Evolutionary conservation across 768 basidiomycete genomes (phyloP).

Genomic region (Amanita exitialis): DNA sequence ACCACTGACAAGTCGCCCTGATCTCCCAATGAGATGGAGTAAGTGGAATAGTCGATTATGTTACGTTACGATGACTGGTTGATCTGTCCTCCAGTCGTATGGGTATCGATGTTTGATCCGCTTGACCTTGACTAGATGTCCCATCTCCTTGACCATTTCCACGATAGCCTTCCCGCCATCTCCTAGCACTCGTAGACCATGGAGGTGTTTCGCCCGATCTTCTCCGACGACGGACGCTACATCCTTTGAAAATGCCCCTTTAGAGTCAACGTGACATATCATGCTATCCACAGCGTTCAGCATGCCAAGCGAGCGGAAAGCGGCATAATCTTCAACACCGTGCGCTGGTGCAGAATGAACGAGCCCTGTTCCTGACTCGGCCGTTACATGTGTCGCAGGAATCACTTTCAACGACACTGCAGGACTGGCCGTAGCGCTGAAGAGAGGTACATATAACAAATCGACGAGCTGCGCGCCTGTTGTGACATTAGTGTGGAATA

Average conservation of each 20-base stretch:
- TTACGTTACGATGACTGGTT: slow-evolving; percentile 86
- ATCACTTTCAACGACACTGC: slow-evolving; percentile 40
- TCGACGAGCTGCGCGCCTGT: slow-evolving; percentile 48
- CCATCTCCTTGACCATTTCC: slow-evolving; percentile 43
- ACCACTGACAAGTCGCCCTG: slow-evolving; percentile 93
- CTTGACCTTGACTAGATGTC: slow-evolving; percentile 55
- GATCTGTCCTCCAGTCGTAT: slow-evolving; percentile 93
- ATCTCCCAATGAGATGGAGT: neutral
- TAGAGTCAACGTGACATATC: slow-evolving; percentile 73
- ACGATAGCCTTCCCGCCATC: slow-evolving; percentile 63
- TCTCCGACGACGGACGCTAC: slow-evolving; percentile 52
- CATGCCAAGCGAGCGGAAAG: slow-evolving; percentile 50
- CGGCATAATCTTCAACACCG: slow-evolving; percentile 84
- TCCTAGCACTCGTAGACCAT: slow-evolving; percentile 65
- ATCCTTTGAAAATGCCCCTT: slow-evolving; percentile 58
- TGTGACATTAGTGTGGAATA: neutral
- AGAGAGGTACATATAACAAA: slow-evolving; percentile 51
- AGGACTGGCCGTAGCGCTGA: slow-evolving; percentile 26
- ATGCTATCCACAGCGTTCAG: slow-evolving; percentile 36
- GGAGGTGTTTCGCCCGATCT: slow-evolving; percentile 31
- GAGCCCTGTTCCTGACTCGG: slow-evolving; percentile 86
- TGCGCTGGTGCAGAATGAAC: slow-evolving; percentile 96
- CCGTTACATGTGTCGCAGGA: slow-evolving; percentile 66
- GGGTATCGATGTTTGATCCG: slow-evolving; percentile 83
- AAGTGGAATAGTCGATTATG: slow-evolving; percentile 13